Evolutionary conservation across 495 filamentous ascomycete species (phyloP).

Genomic region (Xylaria flabelliformis): DNA sequence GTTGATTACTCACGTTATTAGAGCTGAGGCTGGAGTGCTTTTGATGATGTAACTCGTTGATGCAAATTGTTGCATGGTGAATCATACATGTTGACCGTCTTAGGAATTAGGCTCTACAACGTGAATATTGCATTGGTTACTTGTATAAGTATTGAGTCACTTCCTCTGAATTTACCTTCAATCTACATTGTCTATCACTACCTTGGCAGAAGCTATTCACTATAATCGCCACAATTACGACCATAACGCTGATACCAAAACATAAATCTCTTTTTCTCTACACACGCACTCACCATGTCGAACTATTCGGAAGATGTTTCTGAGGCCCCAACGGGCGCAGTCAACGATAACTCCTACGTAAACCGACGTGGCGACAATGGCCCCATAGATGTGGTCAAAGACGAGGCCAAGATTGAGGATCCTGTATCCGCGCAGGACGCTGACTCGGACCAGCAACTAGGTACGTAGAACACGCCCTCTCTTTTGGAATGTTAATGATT

Average conservation of each 20-base stretch:
- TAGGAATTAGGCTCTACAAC: not conserved
- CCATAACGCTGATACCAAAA: not conserved
- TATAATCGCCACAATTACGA: not conserved
- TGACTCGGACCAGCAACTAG: slow-evolving; percentile 4
- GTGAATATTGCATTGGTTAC: not conserved
- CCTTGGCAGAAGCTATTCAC: not conserved
- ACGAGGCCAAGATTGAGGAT: not conserved
- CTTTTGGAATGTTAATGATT: too few relatives aligned
- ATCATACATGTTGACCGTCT: not conserved
- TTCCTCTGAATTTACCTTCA: not conserved
- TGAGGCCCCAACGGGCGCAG: not conserved
- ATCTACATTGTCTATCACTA: not conserved
- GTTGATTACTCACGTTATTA: not conserved
- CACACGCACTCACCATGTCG: not conserved
- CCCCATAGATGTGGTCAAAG: slow-evolving; percentile 1
- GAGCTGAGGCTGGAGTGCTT: not conserved
- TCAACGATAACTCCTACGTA: slow-evolving; percentile 10
- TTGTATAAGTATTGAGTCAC: not conserved
- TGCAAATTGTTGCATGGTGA: not conserved
- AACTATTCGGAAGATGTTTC: not conserved
- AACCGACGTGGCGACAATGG: not conserved
- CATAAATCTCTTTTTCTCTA: not conserved
- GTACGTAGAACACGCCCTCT: not conserved
- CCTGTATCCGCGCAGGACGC: not conserved
- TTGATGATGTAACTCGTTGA: not conserved